Evolutionary conservation across 176 grass and related monocot species (phyloP).

Genomic region (Saccharum officinarum): DNA sequence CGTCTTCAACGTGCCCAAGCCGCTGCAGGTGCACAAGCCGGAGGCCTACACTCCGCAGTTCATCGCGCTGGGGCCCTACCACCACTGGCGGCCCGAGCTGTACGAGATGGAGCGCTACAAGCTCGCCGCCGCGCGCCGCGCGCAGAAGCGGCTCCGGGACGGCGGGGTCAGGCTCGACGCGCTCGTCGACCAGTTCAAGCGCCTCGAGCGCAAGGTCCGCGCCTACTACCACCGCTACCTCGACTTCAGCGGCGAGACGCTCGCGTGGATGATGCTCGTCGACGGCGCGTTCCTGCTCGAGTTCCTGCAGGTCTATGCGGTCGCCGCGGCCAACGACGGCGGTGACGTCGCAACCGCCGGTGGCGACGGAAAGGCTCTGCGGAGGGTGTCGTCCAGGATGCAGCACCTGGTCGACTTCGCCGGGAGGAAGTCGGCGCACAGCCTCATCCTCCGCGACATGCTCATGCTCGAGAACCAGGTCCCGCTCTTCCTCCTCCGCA

Average conservation of each 20-base stretch:
- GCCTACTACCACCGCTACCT: constrained; percentile 88
- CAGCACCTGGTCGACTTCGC: constrained; percentile 72
- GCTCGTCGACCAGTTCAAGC: constrained; percentile 59
- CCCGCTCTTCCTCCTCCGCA: constrained; percentile 65
- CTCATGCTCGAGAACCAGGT: constrained; percentile 94
- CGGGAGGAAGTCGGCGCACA: constrained; percentile 67
- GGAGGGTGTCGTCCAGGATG: constrained; percentile 69
- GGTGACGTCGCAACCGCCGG: neutral
- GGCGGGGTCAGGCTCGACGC: constrained; percentile 32
- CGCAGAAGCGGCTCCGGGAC: constrained; percentile 52
- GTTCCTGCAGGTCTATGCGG: constrained; percentile 68
- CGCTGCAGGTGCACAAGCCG: constrained; percentile 52
- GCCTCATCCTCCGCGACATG: constrained; percentile 63
- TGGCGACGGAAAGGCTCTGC: constrained; percentile 31
- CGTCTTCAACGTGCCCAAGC: constrained; percentile 73
- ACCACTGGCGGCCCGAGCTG: constrained; percentile 78
- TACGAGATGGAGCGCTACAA: constrained; percentile 95
- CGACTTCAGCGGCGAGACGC: constrained; percentile 78
- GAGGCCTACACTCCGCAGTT: constrained; percentile 76
- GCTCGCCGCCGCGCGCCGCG: constrained; percentile 67
- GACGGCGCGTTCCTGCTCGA: constrained; percentile 85
- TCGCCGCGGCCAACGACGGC: neutral
- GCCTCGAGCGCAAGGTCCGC: constrained; percentile 59
- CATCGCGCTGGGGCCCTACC: constrained; percentile 76
- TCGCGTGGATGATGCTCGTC: constrained; percentile 87